Conservation (phyloP, 1,284 basidiomycete genomes). For the Ustilago crameri region DNA sequence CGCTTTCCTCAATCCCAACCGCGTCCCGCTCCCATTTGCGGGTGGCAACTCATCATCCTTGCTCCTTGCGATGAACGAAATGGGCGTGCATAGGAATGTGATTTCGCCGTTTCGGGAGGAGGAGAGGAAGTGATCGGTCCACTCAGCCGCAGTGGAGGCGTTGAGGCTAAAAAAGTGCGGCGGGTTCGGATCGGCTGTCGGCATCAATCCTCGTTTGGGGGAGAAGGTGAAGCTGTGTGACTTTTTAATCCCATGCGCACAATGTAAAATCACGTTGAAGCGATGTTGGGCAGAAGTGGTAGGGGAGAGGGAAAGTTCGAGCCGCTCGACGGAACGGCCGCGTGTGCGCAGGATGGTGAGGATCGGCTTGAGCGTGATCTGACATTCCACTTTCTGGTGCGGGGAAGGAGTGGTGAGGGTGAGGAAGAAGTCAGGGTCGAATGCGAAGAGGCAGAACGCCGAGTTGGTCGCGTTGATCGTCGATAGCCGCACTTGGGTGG, state of each 20-base stretch:
- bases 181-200: constrained; percentile 46
- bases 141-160: constrained; percentile 47
- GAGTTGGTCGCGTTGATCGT: constrained; percentile 61
- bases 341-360: constrained; percentile 50
- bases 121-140: constrained; percentile 55
- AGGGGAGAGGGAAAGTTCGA: constrained; percentile 29
- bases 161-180: constrained; percentile 41
- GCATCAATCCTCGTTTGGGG: constrained; percentile 45
- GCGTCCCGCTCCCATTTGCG: neutral
- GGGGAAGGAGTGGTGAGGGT: constrained; percentile 5
- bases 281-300: constrained; percentile 20
- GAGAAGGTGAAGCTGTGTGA: constrained; percentile 57
- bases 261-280: constrained; percentile 46
- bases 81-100: constrained; percentile 32
- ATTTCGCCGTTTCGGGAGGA: constrained; percentile 50
- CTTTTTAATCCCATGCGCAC: constrained; percentile 50
- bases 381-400: constrained; percentile 44
- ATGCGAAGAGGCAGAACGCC: constrained; percentile 58
- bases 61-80: constrained; percentile 35
- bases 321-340: constrained; percentile 41
- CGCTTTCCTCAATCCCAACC: constrained; percentile 14
- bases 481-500: constrained; percentile 46
- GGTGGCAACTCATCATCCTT: constrained; percentile 26
- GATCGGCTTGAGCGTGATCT: constrained; percentile 50
- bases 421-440: constrained; percentile 56